These are phyloP conservation scores for Ilex asprella DNA, from an alignment of 257 asterid species.

Conservation along the genomic window DNA sequence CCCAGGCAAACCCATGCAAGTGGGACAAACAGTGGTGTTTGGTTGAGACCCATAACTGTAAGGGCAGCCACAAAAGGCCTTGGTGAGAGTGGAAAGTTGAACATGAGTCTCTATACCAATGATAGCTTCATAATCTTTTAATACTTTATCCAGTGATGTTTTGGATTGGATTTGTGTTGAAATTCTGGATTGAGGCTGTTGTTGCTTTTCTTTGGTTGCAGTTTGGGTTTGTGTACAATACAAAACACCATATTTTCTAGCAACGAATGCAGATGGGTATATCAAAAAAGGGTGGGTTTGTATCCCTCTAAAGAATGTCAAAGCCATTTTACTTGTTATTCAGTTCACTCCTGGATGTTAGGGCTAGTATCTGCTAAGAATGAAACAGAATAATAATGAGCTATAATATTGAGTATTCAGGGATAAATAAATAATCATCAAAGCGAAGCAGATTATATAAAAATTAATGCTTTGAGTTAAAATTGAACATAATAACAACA, in stretches of 20 bases:
- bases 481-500: not conserved
- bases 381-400: not conserved
- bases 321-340: constrained; percentile 44
- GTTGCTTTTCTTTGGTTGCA: constrained; percentile 51
- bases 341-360: not conserved
- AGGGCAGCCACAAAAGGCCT: constrained; percentile 46
- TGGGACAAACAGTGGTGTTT: constrained; percentile 78
- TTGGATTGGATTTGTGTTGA: constrained; percentile 30
- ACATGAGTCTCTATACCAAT: constrained; percentile 96
- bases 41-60: constrained; percentile 71
- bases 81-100: constrained; percentile 47
- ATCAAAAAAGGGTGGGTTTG: constrained; percentile 36
- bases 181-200: constrained; percentile 32
- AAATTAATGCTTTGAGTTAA: not conserved
- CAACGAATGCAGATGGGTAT: constrained; percentile 51
- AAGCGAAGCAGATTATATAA: not conserved
- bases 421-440: constrained; percentile 1
- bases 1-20: constrained; percentile 97
- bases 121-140: constrained; percentile 74
- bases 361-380: constrained; percentile 13
- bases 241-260: constrained; percentile 37
- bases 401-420: not conserved
- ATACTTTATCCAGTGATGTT: constrained; percentile 32
- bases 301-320: constrained; percentile 72
- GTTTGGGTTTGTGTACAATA: constrained; percentile 42